phyloP scores from a whole-genome alignment of 2,329 filamentous ascomycete genomes.

The Colletotrichum eremochloae region DNA sequence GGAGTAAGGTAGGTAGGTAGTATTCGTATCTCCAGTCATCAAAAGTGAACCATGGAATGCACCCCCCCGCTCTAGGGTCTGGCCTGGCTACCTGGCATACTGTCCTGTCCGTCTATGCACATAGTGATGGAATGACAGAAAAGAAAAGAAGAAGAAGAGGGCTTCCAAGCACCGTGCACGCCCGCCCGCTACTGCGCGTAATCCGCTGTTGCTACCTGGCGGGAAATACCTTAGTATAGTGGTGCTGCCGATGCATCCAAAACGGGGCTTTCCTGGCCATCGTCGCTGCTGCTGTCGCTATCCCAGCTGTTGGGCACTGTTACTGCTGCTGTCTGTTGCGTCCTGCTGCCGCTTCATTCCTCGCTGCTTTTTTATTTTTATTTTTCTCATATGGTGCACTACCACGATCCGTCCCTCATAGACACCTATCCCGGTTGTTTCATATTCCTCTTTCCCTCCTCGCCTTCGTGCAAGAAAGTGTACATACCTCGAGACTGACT shows the following conservation, averaged over 20 bases:
- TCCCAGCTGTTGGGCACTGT: not conserved
- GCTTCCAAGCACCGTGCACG: not conserved
- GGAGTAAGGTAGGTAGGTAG: too few relatives aligned
- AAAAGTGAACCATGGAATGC: constrained; percentile 3
- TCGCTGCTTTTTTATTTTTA: not conserved
- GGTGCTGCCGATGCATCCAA: too few relatives aligned
- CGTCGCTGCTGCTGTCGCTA: not conserved
- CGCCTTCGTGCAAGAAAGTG: not conserved
- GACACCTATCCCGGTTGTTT: not conserved
- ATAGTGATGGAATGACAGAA: not conserved
- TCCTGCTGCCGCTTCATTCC: not conserved
- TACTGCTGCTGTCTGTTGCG: not conserved
- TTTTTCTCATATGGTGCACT: not conserved
- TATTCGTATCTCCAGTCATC: not conserved
- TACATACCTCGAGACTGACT: not conserved
- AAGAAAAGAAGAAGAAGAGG: not conserved
- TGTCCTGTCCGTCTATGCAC: too few relatives aligned
- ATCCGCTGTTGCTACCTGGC: not conserved
- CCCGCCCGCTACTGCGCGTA: not conserved
- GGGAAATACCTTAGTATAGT: too few relatives aligned
- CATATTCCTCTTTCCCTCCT: constrained; percentile 1
- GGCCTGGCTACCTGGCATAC: too few relatives aligned
- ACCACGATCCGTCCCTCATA: not conserved
- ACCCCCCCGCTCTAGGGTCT: not conserved
- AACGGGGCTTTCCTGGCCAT: too few relatives aligned